These are phyloP conservation scores for Populus hybrid DNA, from an alignment of 441 rosid genomes.

Conservation along the genomic window DNA sequence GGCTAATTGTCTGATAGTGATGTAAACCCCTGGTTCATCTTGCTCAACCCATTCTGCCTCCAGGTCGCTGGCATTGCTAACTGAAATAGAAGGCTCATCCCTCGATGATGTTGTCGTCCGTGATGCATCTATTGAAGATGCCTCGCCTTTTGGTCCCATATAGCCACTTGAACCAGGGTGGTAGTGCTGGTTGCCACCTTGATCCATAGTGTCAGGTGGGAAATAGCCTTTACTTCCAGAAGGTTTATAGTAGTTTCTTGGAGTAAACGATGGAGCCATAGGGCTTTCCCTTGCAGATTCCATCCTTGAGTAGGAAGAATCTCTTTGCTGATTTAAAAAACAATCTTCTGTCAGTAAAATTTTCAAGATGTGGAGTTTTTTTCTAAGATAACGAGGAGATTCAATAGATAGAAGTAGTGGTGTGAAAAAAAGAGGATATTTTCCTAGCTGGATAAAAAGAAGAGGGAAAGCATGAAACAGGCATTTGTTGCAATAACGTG, in stretches of 20 bases:
- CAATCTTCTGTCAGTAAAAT: background rate
- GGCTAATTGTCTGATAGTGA: slow-evolving; percentile 81
- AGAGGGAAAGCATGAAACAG: background rate
- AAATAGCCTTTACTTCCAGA: slow-evolving; percentile 37
- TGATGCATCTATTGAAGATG: slow-evolving; percentile 53
- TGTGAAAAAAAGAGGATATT: background rate
- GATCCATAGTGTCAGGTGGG: slow-evolving; percentile 31
- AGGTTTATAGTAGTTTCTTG: slow-evolving; percentile 68
- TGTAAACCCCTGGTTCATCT: slow-evolving; percentile 94
- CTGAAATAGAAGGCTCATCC: slow-evolving; percentile 77
- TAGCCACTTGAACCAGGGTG: slow-evolving; percentile 55
- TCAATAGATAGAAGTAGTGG: background rate
- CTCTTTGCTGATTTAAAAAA: slow-evolving; percentile 51
- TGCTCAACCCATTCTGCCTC: slow-evolving; percentile 93
- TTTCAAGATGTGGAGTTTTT: background rate
- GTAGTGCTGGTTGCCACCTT: slow-evolving; percentile 41
- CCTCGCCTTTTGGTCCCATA: slow-evolving; percentile 37
- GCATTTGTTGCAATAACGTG: background rate
- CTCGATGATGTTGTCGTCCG: slow-evolving; percentile 84
- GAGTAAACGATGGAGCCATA: slow-evolving; percentile 47
- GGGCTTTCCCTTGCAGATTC: slow-evolving; percentile 83
- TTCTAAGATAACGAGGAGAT: background rate
- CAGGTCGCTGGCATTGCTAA: slow-evolving; percentile 91
- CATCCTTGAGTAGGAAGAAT: slow-evolving; percentile 71
- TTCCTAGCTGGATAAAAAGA: background rate